Base-by-base conservation (phyloP, 495 filamentous ascomycete species). In the Tuber microsphaerosporum region DNA sequence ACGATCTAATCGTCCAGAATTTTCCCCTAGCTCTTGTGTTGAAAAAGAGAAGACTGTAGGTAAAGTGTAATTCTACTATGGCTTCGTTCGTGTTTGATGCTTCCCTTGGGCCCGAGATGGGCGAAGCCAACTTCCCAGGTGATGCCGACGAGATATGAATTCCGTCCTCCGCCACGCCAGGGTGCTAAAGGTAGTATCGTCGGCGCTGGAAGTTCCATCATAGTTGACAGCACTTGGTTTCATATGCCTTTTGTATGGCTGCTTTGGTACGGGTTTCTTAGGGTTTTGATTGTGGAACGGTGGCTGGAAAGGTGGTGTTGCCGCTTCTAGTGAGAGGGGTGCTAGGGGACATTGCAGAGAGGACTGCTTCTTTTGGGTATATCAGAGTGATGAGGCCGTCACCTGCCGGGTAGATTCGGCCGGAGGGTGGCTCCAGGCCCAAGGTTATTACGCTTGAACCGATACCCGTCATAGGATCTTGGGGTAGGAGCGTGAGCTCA, bases 1-100 rank as follows among this genome's bases (percentile, higher is more conserved):
- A 81, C 75, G 17, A 81, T 81, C 37, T 81, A 70, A n/a, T 77
- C 75, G 12, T 75, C 78, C 0, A 73, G 75, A 26, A 81, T 81
- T 37, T 71, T 75, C 3, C 61, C 65, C 6, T 81, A 2, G 79
- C 79, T 22, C 71, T 10, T 19, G 79, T 81, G 75, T 81, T 70
- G 17, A 81, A 42, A 34, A 75, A 70, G 9, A 81, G 71, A 16
- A 70, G 26, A 8, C 65, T 43, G 0, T 43, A 68, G 10, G 56
- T 45, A 34, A 81, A 78, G 70, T 81, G 75, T 2, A 81, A 71
- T 37, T 77, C 79, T 2, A 74, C 73, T 26, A 81, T 43, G 1
- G 73, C 69, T 70, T 78, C 73, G 1, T 72, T 75, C 17, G 75
- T 78, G n/a, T 81, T 80, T 80, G 26, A 80, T 71, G 16, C 45